phyloP scores from a whole-genome alignment of 2,329 filamentous ascomycete genomes.

The Aspergillus pseudotamarii region DNA sequence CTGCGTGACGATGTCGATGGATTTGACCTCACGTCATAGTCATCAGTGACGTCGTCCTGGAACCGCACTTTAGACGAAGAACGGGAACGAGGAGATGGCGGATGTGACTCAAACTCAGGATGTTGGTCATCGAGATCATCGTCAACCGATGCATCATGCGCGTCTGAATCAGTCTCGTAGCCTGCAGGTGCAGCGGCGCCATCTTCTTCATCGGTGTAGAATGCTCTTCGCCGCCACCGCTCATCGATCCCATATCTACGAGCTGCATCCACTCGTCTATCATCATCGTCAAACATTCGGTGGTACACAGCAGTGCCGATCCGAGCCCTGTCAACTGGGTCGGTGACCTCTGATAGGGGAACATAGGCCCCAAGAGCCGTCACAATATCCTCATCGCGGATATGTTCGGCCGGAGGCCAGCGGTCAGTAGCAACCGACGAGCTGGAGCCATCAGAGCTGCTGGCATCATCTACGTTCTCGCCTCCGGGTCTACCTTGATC shows the following conservation, averaged over 20 bases:
- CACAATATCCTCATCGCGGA: constrained; percentile 45
- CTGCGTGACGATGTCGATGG: constrained; percentile 72
- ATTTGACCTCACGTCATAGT: constrained; percentile 72
- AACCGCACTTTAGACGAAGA: constrained; percentile 81
- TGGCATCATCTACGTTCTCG: constrained; percentile 10
- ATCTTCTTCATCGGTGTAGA: constrained; percentile 85
- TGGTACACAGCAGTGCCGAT: constrained; percentile 42
- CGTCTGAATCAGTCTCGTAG: constrained; percentile 52
- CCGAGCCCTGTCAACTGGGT: constrained; percentile 44
- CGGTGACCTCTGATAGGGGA: constrained; percentile 45
- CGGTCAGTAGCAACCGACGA: constrained; percentile 33
- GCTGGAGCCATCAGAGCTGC: constrained; percentile 24
- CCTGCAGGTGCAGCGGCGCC: constrained; percentile 66
- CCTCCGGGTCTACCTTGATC: constrained; percentile 11
- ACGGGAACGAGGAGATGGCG: constrained; percentile 61
- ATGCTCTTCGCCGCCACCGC: constrained; percentile 74
- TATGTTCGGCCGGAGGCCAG: constrained; percentile 45
- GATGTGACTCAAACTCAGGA: constrained; percentile 35
- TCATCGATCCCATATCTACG: constrained; percentile 59
- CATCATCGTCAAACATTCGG: constrained; percentile 44
- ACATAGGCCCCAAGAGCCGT: constrained; percentile 46
- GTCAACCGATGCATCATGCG: constrained; percentile 51
- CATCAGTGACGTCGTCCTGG: constrained; percentile 67
- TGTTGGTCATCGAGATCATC: constrained; percentile 54
- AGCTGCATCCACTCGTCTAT: constrained; percentile 39